A percentile compares a stretch with the other conserved stretches of the same genome.
phyloP scores from a whole-genome alignment of 768 basidiomycete genomes.

The Tephrocybe sp. region DNA sequence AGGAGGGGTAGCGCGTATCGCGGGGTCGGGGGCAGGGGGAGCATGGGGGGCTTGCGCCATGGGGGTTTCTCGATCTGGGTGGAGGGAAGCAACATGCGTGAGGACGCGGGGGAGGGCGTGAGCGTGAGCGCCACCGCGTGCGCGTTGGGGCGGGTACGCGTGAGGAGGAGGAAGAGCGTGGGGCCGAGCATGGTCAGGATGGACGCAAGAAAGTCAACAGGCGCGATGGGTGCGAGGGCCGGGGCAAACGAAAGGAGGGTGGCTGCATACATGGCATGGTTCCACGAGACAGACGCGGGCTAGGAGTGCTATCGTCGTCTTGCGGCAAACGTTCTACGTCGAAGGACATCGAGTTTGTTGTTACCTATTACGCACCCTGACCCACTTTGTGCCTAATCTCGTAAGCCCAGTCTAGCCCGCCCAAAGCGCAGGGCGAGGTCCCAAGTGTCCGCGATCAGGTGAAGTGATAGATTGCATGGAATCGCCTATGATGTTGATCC shows the following conservation, averaged over 20 bases:
- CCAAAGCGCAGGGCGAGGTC: too few species aligned
- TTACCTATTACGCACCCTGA: too few species aligned
- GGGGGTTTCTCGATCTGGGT: conserved; percentile 3
- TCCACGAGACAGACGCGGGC: too few species aligned
- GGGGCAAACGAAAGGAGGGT: conserved; percentile 13
- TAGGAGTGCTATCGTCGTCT: too few species aligned
- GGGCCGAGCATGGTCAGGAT: conserved; percentile 4
- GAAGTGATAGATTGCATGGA: too few species aligned
- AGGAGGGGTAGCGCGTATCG: conserved; percentile 1
- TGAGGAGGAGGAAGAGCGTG: conserved; percentile 2
- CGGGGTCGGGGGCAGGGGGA: too few species aligned
- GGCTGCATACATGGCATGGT: background rate
- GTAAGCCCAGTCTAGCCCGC: too few species aligned
- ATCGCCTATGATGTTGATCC: too few species aligned
- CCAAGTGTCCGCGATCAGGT: too few species aligned
- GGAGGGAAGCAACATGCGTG: background rate
- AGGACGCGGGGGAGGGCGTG: background rate
- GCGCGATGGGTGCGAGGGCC: conserved; percentile 6
- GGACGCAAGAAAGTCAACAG: conserved; percentile 8
- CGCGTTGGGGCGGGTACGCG: background rate
- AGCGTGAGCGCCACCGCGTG: conserved; percentile 1
- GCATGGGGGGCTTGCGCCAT: background rate
- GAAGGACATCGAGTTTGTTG: too few species aligned
- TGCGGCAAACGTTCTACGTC: too few species aligned
- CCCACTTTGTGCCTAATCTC: too few species aligned